Conservation (phyloP, 805 yeast species). For the Kodamaea sagamina region DNA sequence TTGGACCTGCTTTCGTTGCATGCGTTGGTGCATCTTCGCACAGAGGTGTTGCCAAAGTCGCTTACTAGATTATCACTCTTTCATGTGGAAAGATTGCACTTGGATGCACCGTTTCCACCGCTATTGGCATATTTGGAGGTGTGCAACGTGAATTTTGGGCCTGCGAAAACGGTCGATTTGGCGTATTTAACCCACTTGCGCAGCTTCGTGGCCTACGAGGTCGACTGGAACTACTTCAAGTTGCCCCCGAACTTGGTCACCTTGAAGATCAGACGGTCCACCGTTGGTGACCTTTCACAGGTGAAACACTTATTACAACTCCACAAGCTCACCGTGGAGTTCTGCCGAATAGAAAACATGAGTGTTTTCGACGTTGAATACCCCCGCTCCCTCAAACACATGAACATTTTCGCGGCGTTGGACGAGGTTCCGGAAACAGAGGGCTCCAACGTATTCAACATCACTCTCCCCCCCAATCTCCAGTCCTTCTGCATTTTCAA, state of each 20-base stretch:
- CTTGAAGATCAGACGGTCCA: constrained; percentile 3
- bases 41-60: constrained; percentile 2
- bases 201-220: constrained; percentile 7
- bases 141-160: constrained; percentile 3
- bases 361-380: constrained; percentile 5
- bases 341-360: constrained; percentile 5
- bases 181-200: constrained; percentile 6
- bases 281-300: neutral
- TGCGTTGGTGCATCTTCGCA: neutral
- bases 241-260: constrained; percentile 3
- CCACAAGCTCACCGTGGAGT: constrained; percentile 2
- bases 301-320: neutral
- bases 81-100: neutral
- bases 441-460: neutral
- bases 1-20: neutral
- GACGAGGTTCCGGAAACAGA: neutral
- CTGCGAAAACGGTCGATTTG: neutral
- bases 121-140: constrained; percentile 6
- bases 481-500: constrained; percentile 6
- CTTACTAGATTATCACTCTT: constrained; percentile 2
- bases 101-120: constrained; percentile 7
- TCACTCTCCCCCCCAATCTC: constrained; percentile 4
- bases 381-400: constrained; percentile 1
- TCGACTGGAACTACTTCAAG: constrained; percentile 9
- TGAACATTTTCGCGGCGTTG: constrained; percentile 9